Evolutionary conservation across 768 basidiomycete genomes (phyloP), one percentile per base, ranked within the genome.

Genomic region (Amanita molliuscula): DNA sequence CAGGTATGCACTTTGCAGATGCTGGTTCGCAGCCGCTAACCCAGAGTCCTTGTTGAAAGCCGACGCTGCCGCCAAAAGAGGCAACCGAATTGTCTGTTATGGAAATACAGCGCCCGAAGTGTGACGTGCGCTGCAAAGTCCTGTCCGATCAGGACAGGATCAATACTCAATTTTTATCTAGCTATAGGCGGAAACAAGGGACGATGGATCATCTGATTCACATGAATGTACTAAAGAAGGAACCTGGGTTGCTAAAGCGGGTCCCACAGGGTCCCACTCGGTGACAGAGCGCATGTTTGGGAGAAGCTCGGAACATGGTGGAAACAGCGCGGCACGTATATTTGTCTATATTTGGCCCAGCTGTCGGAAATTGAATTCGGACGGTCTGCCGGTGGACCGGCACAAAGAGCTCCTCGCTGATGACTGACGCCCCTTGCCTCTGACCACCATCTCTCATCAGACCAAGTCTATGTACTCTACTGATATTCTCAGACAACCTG

Each of bases 401-500:
- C 18, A 33, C 48, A 41, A 28, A 26, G 34, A 15, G 5, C 31
- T 48, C 25, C 35, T 41, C 10, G 20, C 11, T 21, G n/a, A 28
- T 20, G 9, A 25, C 21, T 31, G 13, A 3, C 38, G 23, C 48
- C 48, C 26, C 38, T 36, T 23, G 36, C 34, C 28, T 38, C 34
- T 36, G n/a, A 51, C 45, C 44, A 29, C 51, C 52, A 56, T 21
- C 38, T 5, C 52, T 50, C 54, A 57, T 46, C 56, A 53, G 54
- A 45, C 50, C 56, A 53, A 36, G 56, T 58, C 58, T 53, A 62
- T 63, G 62, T 55, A 53, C 54, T 49, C 61, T 59, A 57, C 56
- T 43, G 54, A 56, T 41, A 21, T 48, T 49, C 50, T 26, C 48
- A 53, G 34, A 40, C 15, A 54, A 23, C 54, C 42, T 37, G 46